A percentile compares a stretch with the other conserved stretches of the same genome.
Evolutionary conservation across 768 basidiomycete genomes (phyloP).

Genomic region (Tremella fuciformis): DNA sequence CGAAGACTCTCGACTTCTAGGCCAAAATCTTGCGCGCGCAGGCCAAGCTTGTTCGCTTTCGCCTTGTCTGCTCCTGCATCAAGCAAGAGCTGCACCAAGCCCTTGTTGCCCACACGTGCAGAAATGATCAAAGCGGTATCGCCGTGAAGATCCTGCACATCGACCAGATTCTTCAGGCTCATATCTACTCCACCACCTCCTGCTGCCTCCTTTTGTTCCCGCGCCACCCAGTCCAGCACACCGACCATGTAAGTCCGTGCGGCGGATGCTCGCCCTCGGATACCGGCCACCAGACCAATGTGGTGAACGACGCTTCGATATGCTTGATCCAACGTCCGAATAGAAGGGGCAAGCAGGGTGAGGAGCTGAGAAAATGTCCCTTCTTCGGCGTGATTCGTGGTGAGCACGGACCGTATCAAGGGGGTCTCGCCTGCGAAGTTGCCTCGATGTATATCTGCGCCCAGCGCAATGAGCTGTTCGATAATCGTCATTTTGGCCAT

Average conservation of each 20-base stretch:
- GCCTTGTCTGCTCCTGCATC: slow-evolving; percentile 90
- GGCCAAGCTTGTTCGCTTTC: slow-evolving; percentile 84
- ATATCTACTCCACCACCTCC: background rate
- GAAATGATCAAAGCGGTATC: slow-evolving; percentile 96
- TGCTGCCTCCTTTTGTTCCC: slow-evolving; percentile 57
- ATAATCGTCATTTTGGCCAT: slow-evolving; percentile 69
- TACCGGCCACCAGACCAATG: slow-evolving; percentile 81
- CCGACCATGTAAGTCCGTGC: slow-evolving; percentile 90
- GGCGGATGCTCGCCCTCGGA: slow-evolving; percentile 76
- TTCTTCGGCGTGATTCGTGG: slow-evolving; percentile 77
- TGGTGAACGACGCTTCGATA: slow-evolving; percentile 87
- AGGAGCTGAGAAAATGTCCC: slow-evolving; percentile 62
- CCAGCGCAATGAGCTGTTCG: slow-evolving; percentile 66
- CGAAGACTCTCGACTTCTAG: slow-evolving; percentile 68
- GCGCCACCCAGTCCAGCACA: slow-evolving; percentile 75
- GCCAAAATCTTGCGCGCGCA: slow-evolving; percentile 92
- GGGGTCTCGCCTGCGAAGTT: slow-evolving; percentile 94
- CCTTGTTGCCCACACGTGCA: slow-evolving; percentile 84
- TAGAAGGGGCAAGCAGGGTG: slow-evolving; percentile 67
- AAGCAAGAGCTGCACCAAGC: slow-evolving; percentile 76
- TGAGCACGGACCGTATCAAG: slow-evolving; percentile 83
- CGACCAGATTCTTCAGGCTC: slow-evolving; percentile 62
- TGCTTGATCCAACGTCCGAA: slow-evolving; percentile 83
- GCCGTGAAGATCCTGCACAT: slow-evolving; percentile 89
- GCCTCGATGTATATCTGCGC: slow-evolving; percentile 85